A percentile compares a stretch with the other conserved stretches of the same genome.
Conservation (phyloP, 2,329 filamentous ascomycete species). For the Myrmaecium sp. region DNA sequence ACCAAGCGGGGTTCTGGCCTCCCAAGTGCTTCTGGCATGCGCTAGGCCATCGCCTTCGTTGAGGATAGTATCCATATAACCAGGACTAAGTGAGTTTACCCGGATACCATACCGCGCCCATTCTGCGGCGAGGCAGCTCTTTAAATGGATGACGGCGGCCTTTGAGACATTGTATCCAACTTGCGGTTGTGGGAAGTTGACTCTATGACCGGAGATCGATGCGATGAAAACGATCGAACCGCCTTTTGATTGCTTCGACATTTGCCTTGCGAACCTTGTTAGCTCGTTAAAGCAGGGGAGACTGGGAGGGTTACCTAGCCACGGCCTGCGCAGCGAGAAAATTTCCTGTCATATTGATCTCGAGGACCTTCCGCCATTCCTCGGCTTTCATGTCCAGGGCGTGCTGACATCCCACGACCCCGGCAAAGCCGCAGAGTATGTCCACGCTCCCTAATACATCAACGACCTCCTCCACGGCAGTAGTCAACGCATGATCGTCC, state of each 20-base stretch:
- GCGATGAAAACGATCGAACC: conserved; percentile 51
- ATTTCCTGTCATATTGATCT: conserved; percentile 54
- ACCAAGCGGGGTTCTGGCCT: conserved; percentile 41
- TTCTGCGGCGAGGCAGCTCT: conserved; percentile 51
- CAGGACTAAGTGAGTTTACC: conserved; percentile 53
- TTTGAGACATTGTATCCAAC: conserved; percentile 58
- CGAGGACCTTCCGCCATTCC: conserved; percentile 47
- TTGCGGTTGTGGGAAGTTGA: conserved; percentile 60
- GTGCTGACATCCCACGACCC: conserved; percentile 46
- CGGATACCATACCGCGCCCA: conserved; percentile 56
- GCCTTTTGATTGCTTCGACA: conserved; percentile 33
- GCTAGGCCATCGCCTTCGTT: conserved; percentile 47
- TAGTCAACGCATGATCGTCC: conserved; percentile 29
- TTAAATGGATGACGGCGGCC: conserved; percentile 46
- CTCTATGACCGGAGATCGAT: conserved; percentile 47
- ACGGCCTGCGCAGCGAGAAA: conserved; percentile 55
- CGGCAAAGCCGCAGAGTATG: conserved; percentile 48
- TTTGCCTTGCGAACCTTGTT: conserved; percentile 20
- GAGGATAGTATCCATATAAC: conserved; percentile 63
- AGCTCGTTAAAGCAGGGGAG: background rate
- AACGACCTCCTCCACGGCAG: conserved; percentile 22
- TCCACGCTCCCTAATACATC: conserved; percentile 33
- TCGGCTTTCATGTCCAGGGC: conserved; percentile 41
- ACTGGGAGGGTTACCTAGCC: conserved; percentile 21
- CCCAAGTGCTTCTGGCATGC: conserved; percentile 38